Evolutionary conservation across 2,329 filamentous ascomycete genomes (phyloP), one percentile per base, ranked within the genome.

Genomic region (Exophiala sideris): DNA sequence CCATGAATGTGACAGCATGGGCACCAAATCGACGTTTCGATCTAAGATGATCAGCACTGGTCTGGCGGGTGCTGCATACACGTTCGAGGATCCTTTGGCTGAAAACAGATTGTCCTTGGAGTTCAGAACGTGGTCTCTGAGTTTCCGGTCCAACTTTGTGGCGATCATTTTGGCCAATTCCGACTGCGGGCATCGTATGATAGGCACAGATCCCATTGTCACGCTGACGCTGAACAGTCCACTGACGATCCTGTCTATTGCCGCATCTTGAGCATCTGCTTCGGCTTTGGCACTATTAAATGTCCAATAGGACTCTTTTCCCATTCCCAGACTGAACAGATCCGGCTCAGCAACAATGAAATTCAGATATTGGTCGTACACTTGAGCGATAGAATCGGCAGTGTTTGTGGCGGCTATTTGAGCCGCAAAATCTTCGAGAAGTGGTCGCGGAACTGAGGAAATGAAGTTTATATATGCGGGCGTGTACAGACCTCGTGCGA

Each of bases 1-100:
- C 88, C 88, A 91, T 1, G 91, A 96, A 72, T 99, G 94, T 11
- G 92, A 96, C n/a, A 99, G 81, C 94, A 99, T 97, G 2, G 94
- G 91, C 60, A 96, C 90, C 49, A 99, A 75, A 70, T 99, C 94
- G 41, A 99, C 86, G 66, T 96, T 97, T 63, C 94, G 86, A 72
- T 99, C 94, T 45, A 97, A 86, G 48, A 99, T 88, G 62, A 99
- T 84, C 42, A 99, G 82, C 0, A 97, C 90, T 0, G 95, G 94
- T 45, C 95, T 79, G 20, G 89, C 88, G 7, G 85, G 82, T 2
- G 86, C 81, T 0, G 88, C 86, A 44, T 65, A 65, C n/a, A 63
- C 40, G 35, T 58, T 63, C 12, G 81, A 79, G 1, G 79, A 71
- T 5, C 79, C 73, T n/a, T 84, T 78, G 57, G 88, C 80, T 0